Evolutionary conservation across 495 filamentous ascomycete species (phyloP).

Genomic region (Neurospora sp.): DNA sequence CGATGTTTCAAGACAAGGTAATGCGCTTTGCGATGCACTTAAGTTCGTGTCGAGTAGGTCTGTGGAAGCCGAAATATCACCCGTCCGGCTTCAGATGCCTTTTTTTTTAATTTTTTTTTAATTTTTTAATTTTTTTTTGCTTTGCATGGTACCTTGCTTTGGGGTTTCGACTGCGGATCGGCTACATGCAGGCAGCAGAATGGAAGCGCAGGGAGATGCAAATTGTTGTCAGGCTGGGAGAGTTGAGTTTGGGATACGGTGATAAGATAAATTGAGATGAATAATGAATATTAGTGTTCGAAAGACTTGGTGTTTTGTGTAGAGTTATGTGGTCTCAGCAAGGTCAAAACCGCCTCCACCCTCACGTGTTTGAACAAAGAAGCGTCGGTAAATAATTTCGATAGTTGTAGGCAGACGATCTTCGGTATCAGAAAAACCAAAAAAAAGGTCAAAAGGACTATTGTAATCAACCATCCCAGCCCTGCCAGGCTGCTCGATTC

Average conservation of each 20-base stretch:
- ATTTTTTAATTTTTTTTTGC: not conserved
- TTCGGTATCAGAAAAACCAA: not conserved
- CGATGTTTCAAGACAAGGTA: not conserved
- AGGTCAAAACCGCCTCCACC: not conserved
- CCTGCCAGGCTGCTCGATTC: not conserved
- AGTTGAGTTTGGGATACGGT: not conserved
- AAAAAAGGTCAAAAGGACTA: not conserved
- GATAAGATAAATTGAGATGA: not conserved
- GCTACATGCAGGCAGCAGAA: not conserved
- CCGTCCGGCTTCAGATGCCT: not conserved
- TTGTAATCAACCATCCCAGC: not conserved
- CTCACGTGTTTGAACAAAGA: not conserved
- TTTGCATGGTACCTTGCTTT: not conserved
- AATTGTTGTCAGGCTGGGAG: not conserved
- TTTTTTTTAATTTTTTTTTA: not conserved
- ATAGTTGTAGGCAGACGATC: not conserved
- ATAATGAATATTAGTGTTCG: not conserved
- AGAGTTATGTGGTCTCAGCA: not conserved
- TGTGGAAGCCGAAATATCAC: not conserved
- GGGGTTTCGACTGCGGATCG: not conserved
- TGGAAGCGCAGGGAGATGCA: no score
- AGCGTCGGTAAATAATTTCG: not conserved
- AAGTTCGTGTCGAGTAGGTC: not conserved
- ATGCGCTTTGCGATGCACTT: not conserved
- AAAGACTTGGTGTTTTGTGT: not conserved